Evolutionary conservation across 345 rosid genomes (phyloP), one percentile per base, ranked within the genome.

Genomic region (Geranium rotundifolium): DNA sequence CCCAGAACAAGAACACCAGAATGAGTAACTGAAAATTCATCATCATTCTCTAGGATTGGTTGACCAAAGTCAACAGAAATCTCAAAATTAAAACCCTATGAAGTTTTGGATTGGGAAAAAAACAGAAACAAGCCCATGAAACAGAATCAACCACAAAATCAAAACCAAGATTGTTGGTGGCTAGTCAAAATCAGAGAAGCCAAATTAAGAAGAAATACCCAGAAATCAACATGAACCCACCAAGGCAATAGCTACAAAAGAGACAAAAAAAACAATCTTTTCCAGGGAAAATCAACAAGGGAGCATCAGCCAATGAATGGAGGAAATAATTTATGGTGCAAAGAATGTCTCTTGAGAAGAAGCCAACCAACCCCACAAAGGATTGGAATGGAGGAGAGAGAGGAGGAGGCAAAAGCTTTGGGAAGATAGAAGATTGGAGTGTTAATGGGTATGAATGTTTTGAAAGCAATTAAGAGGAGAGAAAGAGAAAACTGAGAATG

Each of bases 1-100:
- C 60, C 79, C 85, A 80, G 17, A 80, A 75, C 72, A 82, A 69
- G 58, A 71, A 68, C 64, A 76, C 64, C 4, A 80, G 54, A 56
- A 63, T 72, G 52, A 81, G 66, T 76, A 72, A 54, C 65, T 60
- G 68, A 39, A 69, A 66, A 23, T 54, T 65, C 58, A 64, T 77
- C 91, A 85, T 82, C 63, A 61, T 31, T 37, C 54, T 8, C 29
- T 56, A 19, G 29, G 19, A 19, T 49, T 46, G 19, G 18, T 19
- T 27, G 13, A 56, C 16, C 27, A 62, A 14, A 16, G 57, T 31
- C 16, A 46, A 62, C 15, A 49, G 65, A 19, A 29, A 52, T 23
- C 27, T 23, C 20, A 52, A 57, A 2, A 29, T 27, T 15, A 34
- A 8, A 63, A 17, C 59, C 52, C 52, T 46, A 3, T 46, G 41